Percentiles rank a stretch among this genome's conserved stretches.
Conservation (phyloP, 78 protist genomes). For the Corallochytrium limacisporum region DNA sequence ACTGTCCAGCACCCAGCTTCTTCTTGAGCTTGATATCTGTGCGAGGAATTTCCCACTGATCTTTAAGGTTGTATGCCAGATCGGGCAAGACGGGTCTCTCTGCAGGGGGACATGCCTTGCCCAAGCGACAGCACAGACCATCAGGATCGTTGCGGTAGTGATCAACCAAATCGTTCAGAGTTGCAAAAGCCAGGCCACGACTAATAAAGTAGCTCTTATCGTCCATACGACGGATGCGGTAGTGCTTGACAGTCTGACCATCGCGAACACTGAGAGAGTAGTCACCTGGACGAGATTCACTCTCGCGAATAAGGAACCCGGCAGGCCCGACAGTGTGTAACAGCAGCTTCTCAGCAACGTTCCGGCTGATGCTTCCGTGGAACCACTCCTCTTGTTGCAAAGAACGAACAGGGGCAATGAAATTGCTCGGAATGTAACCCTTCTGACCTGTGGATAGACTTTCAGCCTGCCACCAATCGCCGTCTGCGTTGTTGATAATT, state of each 20-base stretch:
- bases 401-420: not conserved
- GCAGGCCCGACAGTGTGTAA: not conserved
- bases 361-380: slow-evolving; percentile 6
- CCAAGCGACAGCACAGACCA: slow-evolving; percentile 9
- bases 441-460: not conserved
- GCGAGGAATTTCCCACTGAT: slow-evolving; percentile 18
- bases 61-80: not conserved
- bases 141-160: slow-evolving; percentile 12
- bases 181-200: not conserved
- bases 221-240: not conserved
- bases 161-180: not conserved
- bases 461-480: slow-evolving; percentile 33
- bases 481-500: not conserved
- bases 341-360: slow-evolving; percentile 11
- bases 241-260: slow-evolving; percentile 17
- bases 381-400: slow-evolving; percentile 16
- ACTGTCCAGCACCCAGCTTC: slow-evolving; percentile 29
- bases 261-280: slow-evolving; percentile 15
- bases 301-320: slow-evolving; percentile 18
- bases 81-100: not conserved
- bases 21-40: not conserved
- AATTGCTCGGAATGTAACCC: slow-evolving; percentile 32
- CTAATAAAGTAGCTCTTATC: not conserved
- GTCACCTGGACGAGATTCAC: slow-evolving; percentile 11
- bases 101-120: not conserved